Conservation (phyloP, 441 rosid genomes). For the Aleurites moluccanus region DNA sequence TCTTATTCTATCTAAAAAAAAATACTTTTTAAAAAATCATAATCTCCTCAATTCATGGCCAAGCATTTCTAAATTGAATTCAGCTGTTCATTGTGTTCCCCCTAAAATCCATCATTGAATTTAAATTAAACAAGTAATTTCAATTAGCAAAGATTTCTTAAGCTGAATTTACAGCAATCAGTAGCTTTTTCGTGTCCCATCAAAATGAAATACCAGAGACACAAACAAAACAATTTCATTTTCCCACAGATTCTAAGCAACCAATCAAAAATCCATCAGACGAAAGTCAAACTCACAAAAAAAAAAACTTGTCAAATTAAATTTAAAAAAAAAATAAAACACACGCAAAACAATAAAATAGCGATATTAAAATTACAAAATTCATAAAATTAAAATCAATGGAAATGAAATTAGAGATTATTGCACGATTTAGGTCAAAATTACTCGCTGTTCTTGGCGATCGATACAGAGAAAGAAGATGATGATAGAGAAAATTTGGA, state of each 20-base stretch:
- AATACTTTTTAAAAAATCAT: neutral
- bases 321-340: neutral
- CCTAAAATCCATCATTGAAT: neutral
- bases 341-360: neutral
- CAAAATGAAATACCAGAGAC: neutral
- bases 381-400: neutral
- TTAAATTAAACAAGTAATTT: neutral
- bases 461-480: neutral
- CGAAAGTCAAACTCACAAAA: neutral
- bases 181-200: neutral
- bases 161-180: neutral
- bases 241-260: slow-evolving; percentile 17
- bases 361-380: neutral
- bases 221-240: neutral
- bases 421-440: neutral
- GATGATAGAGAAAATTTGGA: too few relatives aligned
- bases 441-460: slow-evolving; percentile 2
- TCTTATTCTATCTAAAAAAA: neutral
- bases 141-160: neutral
- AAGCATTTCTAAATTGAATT: neutral
- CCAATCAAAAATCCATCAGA: slow-evolving; percentile 13
- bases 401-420: neutral
- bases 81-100: neutral
- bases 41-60: neutral
- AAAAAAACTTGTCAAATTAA: too few relatives aligned